Base-by-base conservation (phyloP, 2,329 filamentous ascomycete species). In the Aspergillus aculeatus region DNA sequence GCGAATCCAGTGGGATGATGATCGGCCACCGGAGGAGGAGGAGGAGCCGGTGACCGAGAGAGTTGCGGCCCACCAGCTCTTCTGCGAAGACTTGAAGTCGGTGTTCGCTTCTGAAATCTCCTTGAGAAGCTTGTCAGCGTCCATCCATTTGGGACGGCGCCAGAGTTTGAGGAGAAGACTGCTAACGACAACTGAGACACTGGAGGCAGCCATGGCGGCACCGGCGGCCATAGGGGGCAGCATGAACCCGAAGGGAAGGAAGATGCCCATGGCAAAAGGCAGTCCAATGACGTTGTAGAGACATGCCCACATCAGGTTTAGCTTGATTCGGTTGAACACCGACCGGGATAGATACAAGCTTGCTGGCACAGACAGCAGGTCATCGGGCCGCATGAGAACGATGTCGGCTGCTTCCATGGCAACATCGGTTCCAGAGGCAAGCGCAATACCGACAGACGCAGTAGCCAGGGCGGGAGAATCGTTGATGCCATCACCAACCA, bases 401-500 rank as follows among this genome's bases (percentile, higher is more conserved):
- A 99, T 87, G 69, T 96, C 92, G 0, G 95, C 95, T 1, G 95
- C 95, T 78, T 98, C 95, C 87, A 99, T 96, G 53, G 95, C 95
- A 1, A 99, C 94, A 73, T 98, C 95, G 0, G 95, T 98, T 58
- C 95, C 95, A 7, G 89, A 92, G 5, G 91, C 85, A 76, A 99
- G 91, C 59, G 93, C 93, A 66, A 99, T 96, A 64, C 95, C 95
- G 29, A 98, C 87, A 67, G 96, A 88, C 11, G 95, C 93, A 0
- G 92, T 96, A 0, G 92, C 95, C 11, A 99, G 86, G 0, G 95
- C 95, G 0, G 95, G 95, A 0, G 92, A 96, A 79, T 99, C 95
- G 77, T 99, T 99, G 83, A 99, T 97, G 47, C 95, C 95, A 75
- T 99, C 95, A 55, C 95, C 93, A 14, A 98, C 93, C 95, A 99